Evolutionary conservation across 768 basidiomycete species (phyloP).

Genomic region (Heimioporus sp.): DNA sequence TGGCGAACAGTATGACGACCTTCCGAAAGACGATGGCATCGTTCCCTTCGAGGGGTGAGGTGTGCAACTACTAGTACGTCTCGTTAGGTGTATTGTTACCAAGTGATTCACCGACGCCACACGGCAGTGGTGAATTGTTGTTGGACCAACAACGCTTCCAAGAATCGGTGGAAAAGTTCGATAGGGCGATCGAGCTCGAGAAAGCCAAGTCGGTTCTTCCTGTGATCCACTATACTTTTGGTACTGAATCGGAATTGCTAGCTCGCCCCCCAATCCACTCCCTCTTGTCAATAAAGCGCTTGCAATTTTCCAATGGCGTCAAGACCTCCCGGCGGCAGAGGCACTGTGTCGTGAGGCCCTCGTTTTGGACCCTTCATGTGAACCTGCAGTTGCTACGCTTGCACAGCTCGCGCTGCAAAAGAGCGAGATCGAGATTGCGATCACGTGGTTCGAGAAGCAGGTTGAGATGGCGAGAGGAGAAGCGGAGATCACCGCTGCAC

Average conservation of each 20-base stretch:
- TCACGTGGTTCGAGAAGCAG: conserved; percentile 83
- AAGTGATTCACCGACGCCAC: not conserved
- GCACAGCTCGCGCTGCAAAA: conserved; percentile 93
- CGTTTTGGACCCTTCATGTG: conserved; percentile 86
- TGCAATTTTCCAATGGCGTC: conserved; percentile 92
- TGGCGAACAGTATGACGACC: conserved; percentile 82
- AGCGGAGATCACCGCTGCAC: conserved; percentile 74
- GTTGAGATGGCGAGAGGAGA: conserved; percentile 87
- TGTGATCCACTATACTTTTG: not conserved
- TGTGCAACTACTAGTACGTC: conserved; percentile 91
- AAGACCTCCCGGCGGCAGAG: conserved; percentile 82
- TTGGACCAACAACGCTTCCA: conserved; percentile 87
- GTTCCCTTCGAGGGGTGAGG: conserved; percentile 87
- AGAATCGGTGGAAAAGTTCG: conserved; percentile 91
- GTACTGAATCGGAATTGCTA: conserved; percentile 14
- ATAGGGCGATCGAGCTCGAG: conserved; percentile 87
- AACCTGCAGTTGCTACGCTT: conserved; percentile 93
- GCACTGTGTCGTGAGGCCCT: conserved; percentile 86
- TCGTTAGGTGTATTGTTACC: not conserved
- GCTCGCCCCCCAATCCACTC: conserved; percentile 74
- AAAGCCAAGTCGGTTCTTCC: conserved; percentile 54
- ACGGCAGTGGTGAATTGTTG: conserved; percentile 82
- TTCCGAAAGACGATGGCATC: conserved; percentile 82
- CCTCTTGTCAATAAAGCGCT: conserved; percentile 98
- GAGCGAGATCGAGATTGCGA: conserved; percentile 81